Conservation (phyloP, 495 filamentous ascomycete species). For the Aspergillus cavernicola region DNA sequence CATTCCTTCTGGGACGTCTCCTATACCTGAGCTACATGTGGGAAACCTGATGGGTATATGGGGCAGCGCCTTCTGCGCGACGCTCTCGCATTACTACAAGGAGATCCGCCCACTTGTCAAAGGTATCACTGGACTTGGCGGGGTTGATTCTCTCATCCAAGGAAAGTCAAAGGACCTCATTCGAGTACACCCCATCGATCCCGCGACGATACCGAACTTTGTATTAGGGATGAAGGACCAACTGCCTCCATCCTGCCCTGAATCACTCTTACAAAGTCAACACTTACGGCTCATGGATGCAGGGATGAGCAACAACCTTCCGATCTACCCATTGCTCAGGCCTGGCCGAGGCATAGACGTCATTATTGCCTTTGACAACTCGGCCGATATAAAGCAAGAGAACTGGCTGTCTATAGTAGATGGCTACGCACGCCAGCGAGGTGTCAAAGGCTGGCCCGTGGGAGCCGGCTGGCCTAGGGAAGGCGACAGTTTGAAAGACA, state of each 20-base stretch:
- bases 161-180: slow-evolving; percentile 76
- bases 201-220: slow-evolving; percentile 84
- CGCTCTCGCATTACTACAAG: slow-evolving; percentile 90
- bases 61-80: slow-evolving; percentile 94
- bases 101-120: slow-evolving; percentile 79
- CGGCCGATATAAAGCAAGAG: slow-evolving; percentile 76
- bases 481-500: slow-evolving; percentile 47
- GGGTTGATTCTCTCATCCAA: slow-evolving; percentile 82
- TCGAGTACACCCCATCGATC: slow-evolving; percentile 90
- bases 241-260: slow-evolving; percentile 69
- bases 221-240: slow-evolving; percentile 71
- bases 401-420: slow-evolving; percentile 94
- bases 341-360: slow-evolving; percentile 86
- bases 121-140: slow-evolving; percentile 66
- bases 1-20: slow-evolving; percentile 49
- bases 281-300: slow-evolving; percentile 92
- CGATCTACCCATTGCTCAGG: slow-evolving; percentile 88
- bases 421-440: slow-evolving; percentile 83
- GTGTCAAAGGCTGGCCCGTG: slow-evolving; percentile 88
- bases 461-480: slow-evolving; percentile 83
- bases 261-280: slow-evolving; percentile 62
- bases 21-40: slow-evolving; percentile 75
- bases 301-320: slow-evolving; percentile 96
- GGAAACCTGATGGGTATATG: slow-evolving; percentile 86
- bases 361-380: slow-evolving; percentile 85